Percentiles rank a stretch among this genome's conserved stretches.
Conservation (phyloP, 257 asterid species). For the Gardenia jasminoides region DNA sequence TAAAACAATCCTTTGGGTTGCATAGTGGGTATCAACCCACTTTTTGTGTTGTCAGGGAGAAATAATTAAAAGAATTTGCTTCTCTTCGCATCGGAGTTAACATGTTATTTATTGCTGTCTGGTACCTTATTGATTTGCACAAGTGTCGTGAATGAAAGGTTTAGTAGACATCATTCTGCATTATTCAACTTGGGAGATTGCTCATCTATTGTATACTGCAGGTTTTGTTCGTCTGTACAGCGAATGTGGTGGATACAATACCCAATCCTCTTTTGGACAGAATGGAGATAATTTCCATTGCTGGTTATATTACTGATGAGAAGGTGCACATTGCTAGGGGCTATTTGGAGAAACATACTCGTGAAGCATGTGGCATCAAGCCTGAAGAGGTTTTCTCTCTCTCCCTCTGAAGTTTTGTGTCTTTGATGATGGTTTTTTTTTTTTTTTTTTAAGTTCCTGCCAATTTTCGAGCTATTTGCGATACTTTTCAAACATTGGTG, state of each 20-base stretch:
- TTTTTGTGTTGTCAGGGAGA: too few species aligned
- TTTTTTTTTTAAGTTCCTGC: neutral
- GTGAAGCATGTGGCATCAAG: conserved; percentile 93
- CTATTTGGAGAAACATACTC: conserved; percentile 88
- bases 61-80: neutral
- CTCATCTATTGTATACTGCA: conserved; percentile 31
- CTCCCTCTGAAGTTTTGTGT: neutral
- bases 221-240: conserved; percentile 97
- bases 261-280: conserved; percentile 96
- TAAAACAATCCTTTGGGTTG: neutral
- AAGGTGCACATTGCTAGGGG: conserved; percentile 96
- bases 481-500: neutral
- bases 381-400: conserved; percentile 71
- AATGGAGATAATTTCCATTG: conserved; percentile 96
- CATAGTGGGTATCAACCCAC: neutral
- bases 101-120: neutral
- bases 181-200: neutral
- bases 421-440: neutral
- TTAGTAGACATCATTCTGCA: neutral
- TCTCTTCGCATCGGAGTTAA: neutral
- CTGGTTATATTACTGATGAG: conserved; percentile 97
- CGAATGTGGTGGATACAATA: conserved; percentile 84
- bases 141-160: too few species aligned
- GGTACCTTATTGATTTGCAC: too few species aligned
- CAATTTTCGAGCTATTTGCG: neutral